Percentiles rank a stretch among this genome's conserved stretches.
These are phyloP conservation scores for Fusarium agapanthi DNA, from an alignment of 2,329 filamentous ascomycete genomes.

Conservation along the genomic window DNA sequence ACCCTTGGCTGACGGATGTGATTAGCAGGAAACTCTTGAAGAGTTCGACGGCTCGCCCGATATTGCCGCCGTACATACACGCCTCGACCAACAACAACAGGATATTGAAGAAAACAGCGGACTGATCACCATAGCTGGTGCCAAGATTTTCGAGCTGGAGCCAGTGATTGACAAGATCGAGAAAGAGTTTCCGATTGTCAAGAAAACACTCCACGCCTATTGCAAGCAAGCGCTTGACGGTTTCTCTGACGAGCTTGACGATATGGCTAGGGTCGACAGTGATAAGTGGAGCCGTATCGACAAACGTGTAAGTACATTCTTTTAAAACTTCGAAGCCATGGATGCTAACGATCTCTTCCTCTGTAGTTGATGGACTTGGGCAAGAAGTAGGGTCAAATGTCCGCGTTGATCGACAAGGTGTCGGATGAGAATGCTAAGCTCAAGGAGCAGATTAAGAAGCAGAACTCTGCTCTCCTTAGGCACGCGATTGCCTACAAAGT, in stretches of 20 bases:
- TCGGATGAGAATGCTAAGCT: background rate
- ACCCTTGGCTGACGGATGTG: constrained; percentile 31
- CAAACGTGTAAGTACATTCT: background rate
- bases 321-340: background rate
- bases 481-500: background rate
- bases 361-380: background rate
- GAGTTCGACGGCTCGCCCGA: too few species aligned
- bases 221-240: background rate
- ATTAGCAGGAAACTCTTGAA: background rate
- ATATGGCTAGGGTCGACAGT: background rate
- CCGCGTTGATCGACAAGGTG: background rate
- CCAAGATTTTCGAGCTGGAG: background rate
- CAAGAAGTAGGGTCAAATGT: background rate
- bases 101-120: background rate
- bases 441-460: background rate
- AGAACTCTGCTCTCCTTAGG: background rate
- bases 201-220: background rate
- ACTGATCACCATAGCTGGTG: background rate
- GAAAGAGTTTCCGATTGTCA: background rate
- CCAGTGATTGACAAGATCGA: background rate
- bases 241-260: background rate
- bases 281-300: background rate
- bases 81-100: background rate
- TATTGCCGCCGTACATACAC: background rate
- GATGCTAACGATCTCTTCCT: background rate